These are phyloP conservation scores for Penicillium expansum DNA, from an alignment of 2,329 filamentous ascomycete species.

Conservation along the genomic window DNA sequence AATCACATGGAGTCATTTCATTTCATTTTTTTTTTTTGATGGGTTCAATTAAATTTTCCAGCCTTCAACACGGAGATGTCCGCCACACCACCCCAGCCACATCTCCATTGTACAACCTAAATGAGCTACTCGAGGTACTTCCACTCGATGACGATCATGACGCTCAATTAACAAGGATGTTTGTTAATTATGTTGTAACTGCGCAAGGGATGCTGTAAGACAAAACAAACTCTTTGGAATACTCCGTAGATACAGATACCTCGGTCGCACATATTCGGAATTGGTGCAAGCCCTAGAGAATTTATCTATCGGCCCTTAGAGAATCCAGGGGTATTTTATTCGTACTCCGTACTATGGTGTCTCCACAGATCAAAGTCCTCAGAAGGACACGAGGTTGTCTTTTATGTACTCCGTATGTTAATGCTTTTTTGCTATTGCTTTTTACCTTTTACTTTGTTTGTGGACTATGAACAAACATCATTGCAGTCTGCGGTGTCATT, in stretches of 20 bases:
- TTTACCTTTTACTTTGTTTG: neutral
- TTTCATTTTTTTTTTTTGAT: neutral
- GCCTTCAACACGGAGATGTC: neutral
- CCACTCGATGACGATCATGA: constrained; percentile 8
- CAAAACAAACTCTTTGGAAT: neutral
- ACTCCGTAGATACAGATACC: neutral
- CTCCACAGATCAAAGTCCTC: neutral
- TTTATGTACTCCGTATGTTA: neutral
- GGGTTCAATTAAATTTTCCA: neutral
- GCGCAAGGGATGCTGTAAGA: neutral
- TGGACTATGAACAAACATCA: neutral
- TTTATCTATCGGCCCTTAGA: neutral
- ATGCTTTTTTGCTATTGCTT: neutral
- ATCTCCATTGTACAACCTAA: neutral
- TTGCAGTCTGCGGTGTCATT: neutral
- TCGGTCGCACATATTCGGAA: neutral
- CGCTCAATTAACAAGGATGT: neutral
- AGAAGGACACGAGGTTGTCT: neutral
- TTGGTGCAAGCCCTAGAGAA: neutral
- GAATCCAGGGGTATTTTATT: constrained; percentile 7
- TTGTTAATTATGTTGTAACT: neutral
- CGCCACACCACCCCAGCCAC: constrained; percentile 11
- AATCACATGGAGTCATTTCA: neutral
- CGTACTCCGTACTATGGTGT: too few species aligned
- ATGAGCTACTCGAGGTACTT: neutral